phyloP scores from a whole-genome alignment of 2,329 filamentous ascomycete genomes.

The Sporothrix brunneoviolacea region DNA sequence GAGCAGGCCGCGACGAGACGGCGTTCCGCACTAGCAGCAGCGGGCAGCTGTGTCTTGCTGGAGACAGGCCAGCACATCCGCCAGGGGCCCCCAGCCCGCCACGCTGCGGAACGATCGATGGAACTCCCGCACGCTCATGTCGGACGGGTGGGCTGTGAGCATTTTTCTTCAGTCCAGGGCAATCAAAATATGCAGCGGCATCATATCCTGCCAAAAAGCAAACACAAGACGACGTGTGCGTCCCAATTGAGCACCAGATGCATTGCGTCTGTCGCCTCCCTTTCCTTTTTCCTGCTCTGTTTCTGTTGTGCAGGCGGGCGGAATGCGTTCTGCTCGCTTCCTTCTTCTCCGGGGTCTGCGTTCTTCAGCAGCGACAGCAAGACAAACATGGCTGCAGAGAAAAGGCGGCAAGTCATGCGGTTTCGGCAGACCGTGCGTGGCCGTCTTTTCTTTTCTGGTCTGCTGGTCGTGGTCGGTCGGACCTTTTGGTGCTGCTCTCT shows the following conservation, averaged over 20 bases:
- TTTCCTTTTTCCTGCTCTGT: not conserved
- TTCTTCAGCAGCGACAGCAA: not conserved
- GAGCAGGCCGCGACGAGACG: not conserved
- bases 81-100: too few relatives aligned
- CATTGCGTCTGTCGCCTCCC: not conserved
- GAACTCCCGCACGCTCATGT: not conserved
- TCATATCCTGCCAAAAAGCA: too few relatives aligned
- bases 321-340: too few relatives aligned
- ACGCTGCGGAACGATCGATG: constrained; percentile 1
- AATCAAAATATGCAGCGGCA: too few relatives aligned
- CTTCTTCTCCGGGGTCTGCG: too few relatives aligned
- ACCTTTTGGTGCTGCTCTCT: not conserved
- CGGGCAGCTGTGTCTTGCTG: too few relatives aligned
- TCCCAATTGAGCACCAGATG: not conserved
- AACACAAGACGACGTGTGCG: not conserved
- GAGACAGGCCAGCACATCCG: not conserved
- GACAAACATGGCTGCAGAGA: too few relatives aligned
- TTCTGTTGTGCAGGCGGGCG: not conserved
- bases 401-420: constrained; percentile 1
- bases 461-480: not conserved
- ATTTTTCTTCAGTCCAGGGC: too few relatives aligned
- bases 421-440: not conserved
- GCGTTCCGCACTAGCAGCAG: too few relatives aligned
- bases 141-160: not conserved
- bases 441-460: not conserved